phyloP scores from a whole-genome alignment of 2,329 filamentous ascomycete genomes.

The Albifimbria verrucaria region DNA sequence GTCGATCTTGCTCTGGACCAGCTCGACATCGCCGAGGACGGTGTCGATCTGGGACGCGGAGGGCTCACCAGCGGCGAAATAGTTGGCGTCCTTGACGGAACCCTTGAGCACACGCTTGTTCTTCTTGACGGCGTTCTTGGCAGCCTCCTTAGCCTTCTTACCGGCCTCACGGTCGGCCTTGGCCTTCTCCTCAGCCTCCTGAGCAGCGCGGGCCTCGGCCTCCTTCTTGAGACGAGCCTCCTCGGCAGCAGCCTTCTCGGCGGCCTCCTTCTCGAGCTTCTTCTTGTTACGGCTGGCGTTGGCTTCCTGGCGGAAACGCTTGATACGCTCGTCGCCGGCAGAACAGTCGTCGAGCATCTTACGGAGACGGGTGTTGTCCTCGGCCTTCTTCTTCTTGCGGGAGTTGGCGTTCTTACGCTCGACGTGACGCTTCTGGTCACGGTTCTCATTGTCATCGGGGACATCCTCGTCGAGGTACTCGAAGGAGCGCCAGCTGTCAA shows the following conservation, averaged over 20 bases:
- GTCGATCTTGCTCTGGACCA: slow-evolving; percentile 83
- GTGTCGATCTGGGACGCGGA: slow-evolving; percentile 76
- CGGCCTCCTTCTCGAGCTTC: slow-evolving; percentile 83
- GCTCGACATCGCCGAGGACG: slow-evolving; percentile 81
- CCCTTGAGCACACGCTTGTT: slow-evolving; percentile 97
- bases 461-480: slow-evolving; percentile 99
- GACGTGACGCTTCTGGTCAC: slow-evolving; percentile 96
- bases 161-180: slow-evolving; percentile 78
- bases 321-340: slow-evolving; percentile 88
- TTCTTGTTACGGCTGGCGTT: slow-evolving; percentile 97
- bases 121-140: slow-evolving; percentile 99
- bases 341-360: slow-evolving; percentile 86
- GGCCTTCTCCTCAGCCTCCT: slow-evolving; percentile 81
- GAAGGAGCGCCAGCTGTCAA: slow-evolving; percentile 96
- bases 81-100: slow-evolving; percentile 96
- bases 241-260: slow-evolving; percentile 81
- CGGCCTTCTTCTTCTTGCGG: slow-evolving; percentile 98
- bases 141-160: slow-evolving; percentile 98
- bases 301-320: slow-evolving; percentile 90
- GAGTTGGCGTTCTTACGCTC: slow-evolving; percentile 98
- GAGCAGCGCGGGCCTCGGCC: slow-evolving; percentile 74
- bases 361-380: slow-evolving; percentile 89
- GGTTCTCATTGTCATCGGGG: slow-evolving; percentile 97
- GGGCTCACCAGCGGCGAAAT: slow-evolving; percentile 74
- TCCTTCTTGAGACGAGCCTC: slow-evolving; percentile 81